Percentiles rank a stretch among this genome's conserved stretches.
phyloP scores from a whole-genome alignment of 2,329 filamentous ascomycete genomes.

The Ophiostoma ulmi region DNA sequence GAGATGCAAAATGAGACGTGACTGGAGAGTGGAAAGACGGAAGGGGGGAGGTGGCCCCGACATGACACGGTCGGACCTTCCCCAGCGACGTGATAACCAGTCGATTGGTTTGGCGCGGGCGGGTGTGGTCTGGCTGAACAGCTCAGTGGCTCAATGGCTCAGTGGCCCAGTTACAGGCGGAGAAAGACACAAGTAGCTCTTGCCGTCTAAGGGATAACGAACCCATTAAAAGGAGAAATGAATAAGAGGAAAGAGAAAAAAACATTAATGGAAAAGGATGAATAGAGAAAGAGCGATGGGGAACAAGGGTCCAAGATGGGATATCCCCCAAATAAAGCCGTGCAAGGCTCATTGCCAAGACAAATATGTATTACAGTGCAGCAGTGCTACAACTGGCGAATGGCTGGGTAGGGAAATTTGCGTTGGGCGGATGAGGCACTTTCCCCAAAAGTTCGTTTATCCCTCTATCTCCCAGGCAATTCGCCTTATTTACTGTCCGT shows the following conservation, averaged over 20 bases:
- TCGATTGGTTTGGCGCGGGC: slow-evolving; percentile 16
- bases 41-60: slow-evolving; percentile 10
- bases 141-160: slow-evolving; percentile 1
- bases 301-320: slow-evolving; percentile 9
- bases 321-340: slow-evolving; percentile 8
- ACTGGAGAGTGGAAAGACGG: not conserved
- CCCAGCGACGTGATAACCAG: slow-evolving; percentile 19
- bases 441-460: slow-evolving; percentile 20
- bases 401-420: slow-evolving; percentile 17
- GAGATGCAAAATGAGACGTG: slow-evolving; percentile 9
- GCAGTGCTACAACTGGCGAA: slow-evolving; percentile 16
- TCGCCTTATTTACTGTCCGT: slow-evolving; percentile 13
- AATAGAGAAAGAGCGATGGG: not conserved
- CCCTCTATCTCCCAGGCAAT: slow-evolving; percentile 15
- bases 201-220: not conserved
- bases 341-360: slow-evolving; percentile 12
- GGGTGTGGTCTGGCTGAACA: slow-evolving; percentile 12
- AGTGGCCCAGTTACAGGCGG: not conserved
- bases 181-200: not conserved
- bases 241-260: slow-evolving; percentile 9
- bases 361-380: not conserved
- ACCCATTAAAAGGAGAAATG: not conserved
- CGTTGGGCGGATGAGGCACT: slow-evolving; percentile 19
- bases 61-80: slow-evolving; percentile 18
- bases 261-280: slow-evolving; percentile 11